Conservation (phyloP, 2,329 filamentous ascomycete genomes). For the Lachnellula occidentalis region DNA sequence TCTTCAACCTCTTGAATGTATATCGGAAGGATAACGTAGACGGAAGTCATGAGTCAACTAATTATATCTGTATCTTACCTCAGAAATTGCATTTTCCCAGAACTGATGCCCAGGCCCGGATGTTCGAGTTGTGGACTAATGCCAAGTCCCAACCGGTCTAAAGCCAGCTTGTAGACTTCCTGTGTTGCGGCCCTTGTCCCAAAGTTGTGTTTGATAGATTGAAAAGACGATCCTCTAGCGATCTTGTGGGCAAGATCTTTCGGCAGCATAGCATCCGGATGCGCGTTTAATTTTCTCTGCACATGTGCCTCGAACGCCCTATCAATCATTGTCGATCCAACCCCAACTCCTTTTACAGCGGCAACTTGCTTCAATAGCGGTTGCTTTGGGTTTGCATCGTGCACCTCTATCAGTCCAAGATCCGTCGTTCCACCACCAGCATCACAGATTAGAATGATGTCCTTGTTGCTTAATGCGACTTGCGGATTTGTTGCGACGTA, state of each 20-base stretch:
- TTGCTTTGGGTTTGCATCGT: conserved; percentile 23
- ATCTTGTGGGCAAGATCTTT: conserved; percentile 34
- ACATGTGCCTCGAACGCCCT: conserved; percentile 37
- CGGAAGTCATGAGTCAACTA: no score
- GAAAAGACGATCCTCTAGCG: conserved; percentile 36
- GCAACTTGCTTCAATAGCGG: conserved; percentile 33
- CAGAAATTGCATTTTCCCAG: conserved; percentile 23
- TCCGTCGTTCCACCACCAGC: conserved; percentile 44
- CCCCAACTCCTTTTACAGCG: conserved; percentile 40
- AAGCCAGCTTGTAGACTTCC: conserved; percentile 36
- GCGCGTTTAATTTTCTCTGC: conserved; percentile 31
- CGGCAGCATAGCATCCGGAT: conserved; percentile 33
- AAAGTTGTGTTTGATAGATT: conserved; percentile 38
- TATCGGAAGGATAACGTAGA: no score
- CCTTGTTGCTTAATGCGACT: conserved; percentile 34
- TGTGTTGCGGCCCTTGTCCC: conserved; percentile 40
- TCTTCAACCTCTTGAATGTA: neutral
- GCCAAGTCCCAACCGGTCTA: conserved; percentile 37
- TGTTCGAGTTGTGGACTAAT: conserved; percentile 34
- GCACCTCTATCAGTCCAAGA: conserved; percentile 40
- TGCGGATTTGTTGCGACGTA: conserved; percentile 40
- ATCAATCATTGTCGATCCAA: conserved; percentile 43
- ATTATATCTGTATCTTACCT: neutral
- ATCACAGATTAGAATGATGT: conserved; percentile 40
- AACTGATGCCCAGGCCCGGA: conserved; percentile 34